Base-by-base conservation (phyloP, 2,329 filamentous ascomycete genomes). In the Calonectria naviculata region DNA sequence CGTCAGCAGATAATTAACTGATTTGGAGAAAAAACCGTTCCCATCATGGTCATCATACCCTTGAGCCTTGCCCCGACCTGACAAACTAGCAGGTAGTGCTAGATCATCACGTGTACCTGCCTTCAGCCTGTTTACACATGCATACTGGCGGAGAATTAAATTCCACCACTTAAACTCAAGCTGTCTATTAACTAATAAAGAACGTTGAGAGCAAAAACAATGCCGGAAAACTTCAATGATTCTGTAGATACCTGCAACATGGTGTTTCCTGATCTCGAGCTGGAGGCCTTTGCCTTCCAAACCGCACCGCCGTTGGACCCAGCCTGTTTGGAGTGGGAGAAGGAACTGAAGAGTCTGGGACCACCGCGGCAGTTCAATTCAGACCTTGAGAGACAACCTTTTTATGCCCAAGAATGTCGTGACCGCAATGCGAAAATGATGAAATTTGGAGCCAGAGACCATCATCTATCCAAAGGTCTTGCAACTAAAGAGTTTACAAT, bases 391-490 rank as follows among this genome's bases (percentile, higher is more conserved):
- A 81, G 82, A 52, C 85, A 87, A 71, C 78, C 80, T 10, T 56
- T 79, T 49, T 88, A 87, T 74, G 84, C 83, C 3, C 74, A 79
- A 38, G 80, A 84, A 42, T 86, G 86, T 71, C 83, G 83, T 49
- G 78, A 78, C 7, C 78, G 82, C 24, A 83, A 84, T 46, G 75
- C 78, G 2, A 71, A 73, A 13, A 82, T 87, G 76, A 83, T 83
- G 21, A 76, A 78, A 0, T 78, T 81, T 1, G 83, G 79, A 5
- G 79, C 80, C 0, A 79, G 81, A 24, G 83, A 87, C 67, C 70
- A 83, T 41, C 72, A 82, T 29, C 80, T 88, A 3, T 78, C 80
- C 2, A 72, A 81, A 41, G 82, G 80, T 4, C 73, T 87, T 61
- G 65, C 56, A 5, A 79, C 71, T 6, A 77, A 72, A 36, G 67